Base-by-base conservation (phyloP, 176 grass and related monocot genomes). In the Ampelocalamus luodianensis region DNA sequence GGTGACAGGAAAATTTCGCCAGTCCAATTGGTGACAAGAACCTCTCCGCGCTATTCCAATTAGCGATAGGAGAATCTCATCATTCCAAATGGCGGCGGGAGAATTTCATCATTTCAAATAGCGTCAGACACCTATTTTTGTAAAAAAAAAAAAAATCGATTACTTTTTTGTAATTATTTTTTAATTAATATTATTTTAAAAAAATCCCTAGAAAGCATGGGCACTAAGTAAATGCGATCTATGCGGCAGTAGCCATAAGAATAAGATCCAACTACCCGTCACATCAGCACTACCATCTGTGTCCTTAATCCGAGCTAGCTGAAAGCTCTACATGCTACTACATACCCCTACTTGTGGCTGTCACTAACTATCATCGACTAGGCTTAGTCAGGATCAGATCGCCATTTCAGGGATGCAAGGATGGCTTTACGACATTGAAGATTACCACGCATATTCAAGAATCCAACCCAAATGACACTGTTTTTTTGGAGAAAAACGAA, bases 191-290 rank as follows among this genome's bases (percentile, higher is more conserved):
- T n/a, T n/a, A n/a, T n/a, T n/a, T n/a, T n/a, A n/a, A n/a, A n/a
- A n/a, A n/a, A n/a, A n/a, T n/a, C n/a, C n/a, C n/a, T n/a, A n/a
- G 61, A 67, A 24, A 64, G 58, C 4, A 38, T 65, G 43, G 50
- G 50, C 27, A n/a, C n/a, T 10, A n/a, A 7, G 23, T 58, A n/a
- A 32, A 62, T 38, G 69, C 13, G 10, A 55, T 70, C 42, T 15
- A 13, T 27, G 5, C 2, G 44, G 15, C 14, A 27, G 1, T 71
- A 46, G 40, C 14, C 45, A 64, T 61, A 46, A 39, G 68, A 60
- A 63, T 26, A 63, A n/a, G 7, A 73, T 66, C 69, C 58, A 64
- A 74, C 59, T 0, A 80, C 77, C 68, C 3, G 24, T 66, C 85
- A 81, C 70, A 46, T 74, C 49, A 44, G 14, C 69, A 8, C 61